Percentiles rank a stretch among this genome's conserved stretches.
These are phyloP conservation scores for Aspergillus saccharolyticus DNA, from an alignment of 495 filamentous ascomycete genomes.

Conservation along the genomic window DNA sequence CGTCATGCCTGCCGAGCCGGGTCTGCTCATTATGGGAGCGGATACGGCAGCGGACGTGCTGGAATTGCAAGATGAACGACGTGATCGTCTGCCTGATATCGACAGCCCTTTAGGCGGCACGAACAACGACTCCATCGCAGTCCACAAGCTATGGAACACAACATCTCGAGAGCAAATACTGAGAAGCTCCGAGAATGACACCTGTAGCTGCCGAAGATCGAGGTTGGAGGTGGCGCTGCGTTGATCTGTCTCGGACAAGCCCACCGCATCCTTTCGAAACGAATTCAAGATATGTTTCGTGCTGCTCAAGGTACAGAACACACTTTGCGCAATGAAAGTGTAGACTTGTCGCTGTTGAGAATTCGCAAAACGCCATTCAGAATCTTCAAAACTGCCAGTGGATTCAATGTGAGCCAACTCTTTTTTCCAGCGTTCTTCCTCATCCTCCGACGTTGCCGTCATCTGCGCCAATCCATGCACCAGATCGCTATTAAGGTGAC, in stretches of 20 bases:
- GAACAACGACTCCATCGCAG: slow-evolving; percentile 62
- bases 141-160: slow-evolving; percentile 75
- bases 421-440: slow-evolving; percentile 37
- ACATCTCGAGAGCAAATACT: slow-evolving; percentile 45
- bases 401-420: slow-evolving; percentile 38
- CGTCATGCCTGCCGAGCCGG: slow-evolving; percentile 26
- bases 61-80: slow-evolving; percentile 35
- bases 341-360: slow-evolving; percentile 36
- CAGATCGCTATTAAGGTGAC: slow-evolving; percentile 40
- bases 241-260: slow-evolving; percentile 7
- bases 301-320: slow-evolving; percentile 69
- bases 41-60: slow-evolving; percentile 19
- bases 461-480: slow-evolving; percentile 35
- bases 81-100: slow-evolving; percentile 27
- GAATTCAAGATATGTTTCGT: slow-evolving; percentile 59
- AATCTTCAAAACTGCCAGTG: slow-evolving; percentile 36
- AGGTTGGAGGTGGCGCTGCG: slow-evolving; percentile 16
- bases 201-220: slow-evolving; percentile 29
- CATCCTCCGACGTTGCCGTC: slow-evolving; percentile 32
- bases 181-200: slow-evolving; percentile 32
- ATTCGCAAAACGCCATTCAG: slow-evolving; percentile 39
- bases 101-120: slow-evolving; percentile 55
- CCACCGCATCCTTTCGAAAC: slow-evolving; percentile 47
- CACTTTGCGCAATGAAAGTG: slow-evolving; percentile 64
- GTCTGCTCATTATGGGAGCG: slow-evolving; percentile 24